Evolutionary conservation across 306 rosid genomes (phyloP).

Genomic region (Gastrolobium villosum): DNA sequence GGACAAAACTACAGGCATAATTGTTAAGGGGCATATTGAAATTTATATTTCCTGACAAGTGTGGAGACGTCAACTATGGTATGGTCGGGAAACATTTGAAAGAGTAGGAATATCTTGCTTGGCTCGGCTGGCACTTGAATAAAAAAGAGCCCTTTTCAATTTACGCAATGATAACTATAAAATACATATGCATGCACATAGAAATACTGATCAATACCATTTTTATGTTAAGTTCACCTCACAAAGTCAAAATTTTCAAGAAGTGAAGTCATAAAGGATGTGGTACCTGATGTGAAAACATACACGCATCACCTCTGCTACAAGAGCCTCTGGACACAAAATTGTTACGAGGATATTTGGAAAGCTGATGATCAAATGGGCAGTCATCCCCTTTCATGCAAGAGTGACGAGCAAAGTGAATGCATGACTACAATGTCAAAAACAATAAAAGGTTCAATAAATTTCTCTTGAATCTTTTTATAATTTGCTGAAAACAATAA

Average conservation of each 20-base stretch:
- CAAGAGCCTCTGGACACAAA: conserved; percentile 73
- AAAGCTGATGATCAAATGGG: conserved; percentile 86
- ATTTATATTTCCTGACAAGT: conserved; percentile 46
- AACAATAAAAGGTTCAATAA: conserved; percentile 28
- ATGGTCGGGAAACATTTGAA: conserved; percentile 51
- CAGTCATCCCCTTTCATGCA: conserved; percentile 98
- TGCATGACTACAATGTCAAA: conserved; percentile 77
- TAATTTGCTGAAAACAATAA: conserved; percentile 1
- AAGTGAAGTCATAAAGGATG: conserved; percentile 28
- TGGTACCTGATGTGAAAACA: conserved; percentile 89
- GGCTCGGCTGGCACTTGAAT: conserved; percentile 62
- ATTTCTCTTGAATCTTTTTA: conserved; percentile 15
- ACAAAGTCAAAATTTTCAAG: conserved; percentile 16
- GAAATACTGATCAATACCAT: neutral
- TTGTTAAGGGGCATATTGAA: conserved; percentile 50
- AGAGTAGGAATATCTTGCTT: conserved; percentile 55
- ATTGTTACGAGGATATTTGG: conserved; percentile 80
- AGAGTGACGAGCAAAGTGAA: conserved; percentile 70
- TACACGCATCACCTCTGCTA: conserved; percentile 72
- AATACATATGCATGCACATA: conserved; percentile 9
- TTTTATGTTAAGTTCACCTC: neutral
- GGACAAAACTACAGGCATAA: conserved; percentile 40
- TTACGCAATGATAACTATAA: neutral
- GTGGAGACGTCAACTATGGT: conserved; percentile 55
- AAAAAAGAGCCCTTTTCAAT: conserved; percentile 32